Evolutionary conservation across 352 stramenopile genomes (phyloP).

Genomic region (Saprolegnia parasitica): DNA sequence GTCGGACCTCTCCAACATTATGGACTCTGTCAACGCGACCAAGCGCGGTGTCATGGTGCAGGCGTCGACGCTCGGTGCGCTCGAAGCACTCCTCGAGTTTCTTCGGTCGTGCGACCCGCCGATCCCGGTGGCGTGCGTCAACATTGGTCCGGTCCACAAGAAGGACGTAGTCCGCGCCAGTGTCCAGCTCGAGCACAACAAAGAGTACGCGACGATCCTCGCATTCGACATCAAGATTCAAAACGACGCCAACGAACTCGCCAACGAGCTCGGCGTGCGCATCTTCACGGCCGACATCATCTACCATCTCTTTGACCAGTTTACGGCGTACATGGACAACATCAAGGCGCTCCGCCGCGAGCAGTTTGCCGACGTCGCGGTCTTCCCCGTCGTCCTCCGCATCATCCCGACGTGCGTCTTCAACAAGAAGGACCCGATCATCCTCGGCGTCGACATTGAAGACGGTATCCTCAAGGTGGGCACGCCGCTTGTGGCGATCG

Average conservation of each 20-base stretch:
- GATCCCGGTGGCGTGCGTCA: constrained; percentile 93
- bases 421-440: constrained; percentile 99
- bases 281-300: constrained; percentile 99
- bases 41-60: constrained; percentile 98
- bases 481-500: constrained; percentile 91
- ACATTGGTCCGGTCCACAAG: constrained; percentile 98
- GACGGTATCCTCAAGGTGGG: constrained; percentile 98
- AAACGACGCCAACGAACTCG: constrained; percentile 87
- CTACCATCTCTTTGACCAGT: constrained; percentile 99
- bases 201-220: constrained; percentile 96
- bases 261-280: constrained; percentile 90
- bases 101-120: constrained; percentile 90
- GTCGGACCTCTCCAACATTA: constrained; percentile 93
- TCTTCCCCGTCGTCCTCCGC: constrained; percentile 95
- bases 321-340: constrained; percentile 96
- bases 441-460: constrained; percentile 96
- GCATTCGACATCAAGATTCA: constrained; percentile 99
- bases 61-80: constrained; percentile 96
- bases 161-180: constrained; percentile 98
- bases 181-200: constrained; percentile 97
- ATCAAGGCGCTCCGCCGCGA: constrained; percentile 88
- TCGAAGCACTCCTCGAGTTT: constrained; percentile 98
- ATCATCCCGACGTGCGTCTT: constrained; percentile 98
- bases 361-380: constrained; percentile 88
- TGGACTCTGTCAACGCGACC: constrained; percentile 94